Conservation (phyloP, 257 asterid genomes). For the Solanum arcanum region DNA sequence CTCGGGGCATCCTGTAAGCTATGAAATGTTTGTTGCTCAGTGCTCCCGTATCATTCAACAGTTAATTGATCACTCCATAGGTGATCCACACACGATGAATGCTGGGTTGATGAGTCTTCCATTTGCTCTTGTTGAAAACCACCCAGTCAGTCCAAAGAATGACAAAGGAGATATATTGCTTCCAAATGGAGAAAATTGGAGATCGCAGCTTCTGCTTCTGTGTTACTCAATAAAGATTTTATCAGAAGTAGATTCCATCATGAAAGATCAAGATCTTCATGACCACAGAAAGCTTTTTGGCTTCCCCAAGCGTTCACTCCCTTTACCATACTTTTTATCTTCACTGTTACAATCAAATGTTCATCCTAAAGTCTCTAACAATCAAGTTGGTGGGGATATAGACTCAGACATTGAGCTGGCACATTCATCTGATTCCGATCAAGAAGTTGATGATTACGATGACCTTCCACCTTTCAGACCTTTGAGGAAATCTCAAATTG, state of each 20-base stretch:
- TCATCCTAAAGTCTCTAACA: slow-evolving; percentile 33
- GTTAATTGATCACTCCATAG: slow-evolving; percentile 30
- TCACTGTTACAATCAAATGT: slow-evolving; percentile 26
- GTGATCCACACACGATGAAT: slow-evolving; percentile 8
- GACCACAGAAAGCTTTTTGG: slow-evolving; percentile 43
- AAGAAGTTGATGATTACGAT: slow-evolving; percentile 25
- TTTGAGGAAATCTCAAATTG: slow-evolving; percentile 62
- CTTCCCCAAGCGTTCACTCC: slow-evolving; percentile 4
- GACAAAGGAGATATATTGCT: slow-evolving; percentile 15
- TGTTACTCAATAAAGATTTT: slow-evolving; percentile 60
- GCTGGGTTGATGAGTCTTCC: slow-evolving; percentile 21
- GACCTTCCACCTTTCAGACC: slow-evolving; percentile 96
- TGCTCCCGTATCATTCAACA: slow-evolving; percentile 26
- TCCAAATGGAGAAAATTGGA: slow-evolving; percentile 43
- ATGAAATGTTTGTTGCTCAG: slow-evolving; percentile 34
- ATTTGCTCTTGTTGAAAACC: slow-evolving; percentile 51
- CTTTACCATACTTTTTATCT: slow-evolving; percentile 17
- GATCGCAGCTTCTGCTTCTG: slow-evolving; percentile 38
- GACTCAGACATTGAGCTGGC: slow-evolving; percentile 17
- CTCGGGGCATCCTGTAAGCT: slow-evolving; percentile 33
- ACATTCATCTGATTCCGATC: slow-evolving; percentile 7
- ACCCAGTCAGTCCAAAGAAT: slow-evolving; percentile 3
- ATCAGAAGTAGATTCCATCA: slow-evolving; percentile 30
- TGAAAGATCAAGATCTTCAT: neutral
- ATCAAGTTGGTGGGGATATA: slow-evolving; percentile 7